These are phyloP conservation scores for Tolypocladium amazonense DNA, from an alignment of 2,329 filamentous ascomycete genomes.

Conservation along the genomic window DNA sequence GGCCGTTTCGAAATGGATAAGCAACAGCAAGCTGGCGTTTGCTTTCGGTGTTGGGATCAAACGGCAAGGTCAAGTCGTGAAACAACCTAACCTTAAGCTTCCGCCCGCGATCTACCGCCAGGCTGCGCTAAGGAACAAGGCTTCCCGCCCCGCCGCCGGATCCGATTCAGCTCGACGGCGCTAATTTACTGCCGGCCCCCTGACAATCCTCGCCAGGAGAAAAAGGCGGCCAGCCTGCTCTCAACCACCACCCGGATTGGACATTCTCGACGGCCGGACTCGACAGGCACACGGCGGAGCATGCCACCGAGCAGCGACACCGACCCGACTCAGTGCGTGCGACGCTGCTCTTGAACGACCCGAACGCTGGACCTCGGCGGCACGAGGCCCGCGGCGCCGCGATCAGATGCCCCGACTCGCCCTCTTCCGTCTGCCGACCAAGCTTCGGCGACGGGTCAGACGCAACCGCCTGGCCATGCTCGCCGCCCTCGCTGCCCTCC, in stretches of 20 bases:
- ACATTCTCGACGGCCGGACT: neutral
- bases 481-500: slow-evolving; percentile 26
- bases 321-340: neutral
- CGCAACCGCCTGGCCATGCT: slow-evolving; percentile 49
- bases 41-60: neutral
- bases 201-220: neutral
- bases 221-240: neutral
- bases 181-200: neutral
- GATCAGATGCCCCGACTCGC: slow-evolving; percentile 27
- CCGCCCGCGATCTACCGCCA: neutral
- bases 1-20: too few species aligned
- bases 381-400: neutral
- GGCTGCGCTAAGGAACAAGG: neutral
- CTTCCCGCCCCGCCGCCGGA: neutral
- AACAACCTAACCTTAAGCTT: neutral
- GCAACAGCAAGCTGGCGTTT: neutral
- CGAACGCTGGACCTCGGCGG: neutral
- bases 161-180: neutral
- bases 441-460: slow-evolving; percentile 45
- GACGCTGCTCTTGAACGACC: neutral
- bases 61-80: neutral
- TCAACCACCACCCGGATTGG: neutral
- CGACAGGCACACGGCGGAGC: neutral
- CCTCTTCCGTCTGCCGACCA: slow-evolving; percentile 44
- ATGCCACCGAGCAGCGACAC: neutral